Conservation (phyloP, 768 basidiomycete genomes). For the Suillus hirtellus region DNA sequence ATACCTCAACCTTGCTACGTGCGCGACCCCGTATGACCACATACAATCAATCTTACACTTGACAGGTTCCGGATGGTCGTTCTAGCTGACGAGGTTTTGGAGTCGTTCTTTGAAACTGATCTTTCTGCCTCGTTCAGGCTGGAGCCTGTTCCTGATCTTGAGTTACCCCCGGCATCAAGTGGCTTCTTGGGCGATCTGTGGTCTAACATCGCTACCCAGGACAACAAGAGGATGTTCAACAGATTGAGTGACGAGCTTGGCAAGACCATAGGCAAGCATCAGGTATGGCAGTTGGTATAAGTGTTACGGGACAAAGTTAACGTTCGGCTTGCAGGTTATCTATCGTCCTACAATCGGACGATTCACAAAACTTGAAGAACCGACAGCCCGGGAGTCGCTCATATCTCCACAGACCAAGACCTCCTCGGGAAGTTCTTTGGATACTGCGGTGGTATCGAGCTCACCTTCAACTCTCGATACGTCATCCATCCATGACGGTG, state of each 20-base stretch:
- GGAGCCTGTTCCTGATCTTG: constrained; percentile 67
- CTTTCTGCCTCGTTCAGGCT: constrained; percentile 86
- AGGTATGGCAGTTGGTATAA: constrained; percentile 43
- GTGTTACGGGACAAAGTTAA: background rate
- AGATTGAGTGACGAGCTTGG: constrained; percentile 93
- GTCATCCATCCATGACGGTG: constrained; percentile 16
- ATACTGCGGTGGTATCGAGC: constrained; percentile 29
- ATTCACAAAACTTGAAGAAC: constrained; percentile 80
- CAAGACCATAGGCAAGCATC: constrained; percentile 91
- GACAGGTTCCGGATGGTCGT: constrained; percentile 97
- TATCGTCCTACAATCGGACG: constrained; percentile 86
- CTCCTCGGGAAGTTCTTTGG: constrained; percentile 37
- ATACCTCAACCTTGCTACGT: constrained; percentile 91
- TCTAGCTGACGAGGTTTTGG: constrained; percentile 92
- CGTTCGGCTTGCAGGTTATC: constrained; percentile 47
- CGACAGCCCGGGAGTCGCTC: constrained; percentile 84
- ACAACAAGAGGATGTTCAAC: constrained; percentile 92
- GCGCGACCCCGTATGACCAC: constrained; percentile 24
- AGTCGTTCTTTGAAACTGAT: constrained; percentile 95
- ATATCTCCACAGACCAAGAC: constrained; percentile 67
- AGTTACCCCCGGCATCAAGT: constrained; percentile 56
- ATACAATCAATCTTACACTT: constrained; percentile 11
- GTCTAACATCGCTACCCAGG: constrained; percentile 87
- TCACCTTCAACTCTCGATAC: constrained; percentile 54
- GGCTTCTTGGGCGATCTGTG: constrained; percentile 82